Evolutionary conservation across 257 asterid genomes (phyloP).

Genomic region (Cordia subcordata): DNA sequence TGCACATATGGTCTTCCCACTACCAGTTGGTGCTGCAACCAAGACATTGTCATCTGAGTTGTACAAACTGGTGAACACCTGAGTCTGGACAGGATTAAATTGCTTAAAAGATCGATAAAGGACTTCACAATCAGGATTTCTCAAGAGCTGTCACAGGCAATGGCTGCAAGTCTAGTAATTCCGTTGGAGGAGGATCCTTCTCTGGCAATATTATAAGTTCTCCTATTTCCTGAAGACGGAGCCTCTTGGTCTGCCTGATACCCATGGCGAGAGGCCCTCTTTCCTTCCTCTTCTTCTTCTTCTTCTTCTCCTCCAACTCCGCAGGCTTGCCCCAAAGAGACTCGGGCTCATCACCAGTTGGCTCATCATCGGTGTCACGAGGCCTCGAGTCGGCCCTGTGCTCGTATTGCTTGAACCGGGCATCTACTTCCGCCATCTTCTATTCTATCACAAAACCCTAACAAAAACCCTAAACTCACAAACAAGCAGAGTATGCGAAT

Average conservation of each 20-base stretch:
- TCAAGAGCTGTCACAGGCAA: conserved; percentile 38
- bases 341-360: conserved; percentile 47
- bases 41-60: conserved; percentile 42
- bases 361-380: conserved; percentile 47
- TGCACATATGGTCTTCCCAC: conserved; percentile 43
- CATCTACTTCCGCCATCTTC: conserved; percentile 49
- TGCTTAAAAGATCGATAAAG: conserved; percentile 34
- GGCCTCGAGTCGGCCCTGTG: conserved; percentile 46
- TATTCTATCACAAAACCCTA: background rate
- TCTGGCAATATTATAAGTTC: conserved; percentile 34
- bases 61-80: conserved; percentile 36
- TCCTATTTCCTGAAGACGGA: conserved; percentile 33
- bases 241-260: conserved; percentile 25
- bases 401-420: conserved; percentile 43
- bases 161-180: conserved; percentile 41
- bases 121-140: conserved; percentile 34
- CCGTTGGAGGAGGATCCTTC: conserved; percentile 41
- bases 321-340: conserved; percentile 39
- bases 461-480: conserved; percentile 4
- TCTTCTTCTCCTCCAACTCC: conserved; percentile 30
- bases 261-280: conserved; percentile 22
- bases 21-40: conserved; percentile 48
- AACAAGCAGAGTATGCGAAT: background rate
- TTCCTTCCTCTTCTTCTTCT: conserved; percentile 31
- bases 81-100: conserved; percentile 46